A percentile compares a stretch with the other conserved stretches of the same genome.
Conservation (phyloP, 2,329 filamentous ascomycete species). For the Sporothrix inflata region DNA sequence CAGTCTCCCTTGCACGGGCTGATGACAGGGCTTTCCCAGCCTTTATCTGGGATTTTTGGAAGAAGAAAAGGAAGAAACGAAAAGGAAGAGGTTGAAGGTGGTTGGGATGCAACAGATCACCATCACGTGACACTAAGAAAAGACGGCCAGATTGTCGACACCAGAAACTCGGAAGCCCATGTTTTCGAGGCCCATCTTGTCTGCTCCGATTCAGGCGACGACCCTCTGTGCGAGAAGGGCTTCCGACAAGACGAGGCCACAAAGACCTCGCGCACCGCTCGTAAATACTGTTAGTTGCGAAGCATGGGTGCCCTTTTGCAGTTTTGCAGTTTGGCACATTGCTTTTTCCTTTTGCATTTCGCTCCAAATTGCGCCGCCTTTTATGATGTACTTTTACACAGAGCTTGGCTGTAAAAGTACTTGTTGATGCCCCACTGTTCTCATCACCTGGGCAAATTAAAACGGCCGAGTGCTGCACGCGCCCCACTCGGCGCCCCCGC, state of each 20-base stretch:
- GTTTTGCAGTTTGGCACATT: not conserved
- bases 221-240: too few relatives aligned
- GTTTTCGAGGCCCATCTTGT: not conserved
- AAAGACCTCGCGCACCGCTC: not conserved
- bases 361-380: slow-evolving; percentile 1
- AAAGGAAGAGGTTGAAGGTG: not conserved
- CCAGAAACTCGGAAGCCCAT: not conserved
- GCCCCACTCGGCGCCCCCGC: slow-evolving; percentile 22
- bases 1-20: slow-evolving; percentile 8
- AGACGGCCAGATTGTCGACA: not conserved
- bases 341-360: slow-evolving; percentile 20
- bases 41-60: not conserved
- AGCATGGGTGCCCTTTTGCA: not conserved
- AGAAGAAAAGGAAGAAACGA: not conserved
- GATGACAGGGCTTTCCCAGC: not conserved
- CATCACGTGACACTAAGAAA: not conserved
- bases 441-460: slow-evolving; percentile 23
- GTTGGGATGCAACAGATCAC: not conserved
- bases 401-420: not conserved
- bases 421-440: not conserved
- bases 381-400: not conserved
- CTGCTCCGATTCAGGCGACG: not conserved
- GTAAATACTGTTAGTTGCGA: slow-evolving; percentile 12
- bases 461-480: slow-evolving; percentile 4
- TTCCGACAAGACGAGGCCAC: too few relatives aligned